These are phyloP conservation scores for Gamsiella multidivaricata DNA, from an alignment of 192 early-diverging fungal species.

Conservation along the genomic window DNA sequence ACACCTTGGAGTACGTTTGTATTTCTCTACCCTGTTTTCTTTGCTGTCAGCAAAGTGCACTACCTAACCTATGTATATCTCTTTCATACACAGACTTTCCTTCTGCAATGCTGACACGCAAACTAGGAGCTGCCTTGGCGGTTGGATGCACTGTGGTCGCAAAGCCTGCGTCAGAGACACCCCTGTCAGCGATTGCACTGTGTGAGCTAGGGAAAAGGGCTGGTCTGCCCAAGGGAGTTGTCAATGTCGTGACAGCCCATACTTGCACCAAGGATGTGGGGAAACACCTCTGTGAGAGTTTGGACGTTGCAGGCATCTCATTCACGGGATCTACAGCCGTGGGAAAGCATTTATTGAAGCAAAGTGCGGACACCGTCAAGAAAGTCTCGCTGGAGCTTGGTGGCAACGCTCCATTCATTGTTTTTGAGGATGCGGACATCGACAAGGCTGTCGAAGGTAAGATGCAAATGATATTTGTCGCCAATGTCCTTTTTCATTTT, in stretches of 20 bases:
- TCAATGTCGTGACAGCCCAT: slow-evolving; percentile 73
- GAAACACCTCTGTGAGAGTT: slow-evolving; percentile 65
- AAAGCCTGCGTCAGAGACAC: slow-evolving; percentile 74
- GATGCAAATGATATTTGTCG: neutral
- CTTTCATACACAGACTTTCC: slow-evolving; percentile 77
- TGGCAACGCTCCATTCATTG: slow-evolving; percentile 85
- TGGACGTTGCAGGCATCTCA: slow-evolving; percentile 73
- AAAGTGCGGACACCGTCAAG: slow-evolving; percentile 73
- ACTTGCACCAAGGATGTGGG: slow-evolving; percentile 67
- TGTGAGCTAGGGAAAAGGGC: slow-evolving; percentile 64
- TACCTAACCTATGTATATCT: neutral
- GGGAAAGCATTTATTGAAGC: slow-evolving; percentile 72
- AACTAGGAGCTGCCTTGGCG: slow-evolving; percentile 78
- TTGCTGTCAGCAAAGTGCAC: neutral
- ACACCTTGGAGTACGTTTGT: slow-evolving; percentile 72
- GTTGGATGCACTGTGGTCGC: slow-evolving; percentile 80
- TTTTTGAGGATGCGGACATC: slow-evolving; percentile 82
- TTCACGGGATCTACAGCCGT: slow-evolving; percentile 85
- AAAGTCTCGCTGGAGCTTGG: slow-evolving; percentile 86
- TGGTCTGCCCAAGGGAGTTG: slow-evolving; percentile 75
- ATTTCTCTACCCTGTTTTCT: neutral
- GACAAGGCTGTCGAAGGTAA: slow-evolving; percentile 74
- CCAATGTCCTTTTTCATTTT: neutral
- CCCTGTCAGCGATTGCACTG: slow-evolving; percentile 64
- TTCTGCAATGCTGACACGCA: slow-evolving; percentile 84